Evolutionary conservation across 108 stramenopile species (phyloP).

Genomic region (Mediolabrus comicus): DNA sequence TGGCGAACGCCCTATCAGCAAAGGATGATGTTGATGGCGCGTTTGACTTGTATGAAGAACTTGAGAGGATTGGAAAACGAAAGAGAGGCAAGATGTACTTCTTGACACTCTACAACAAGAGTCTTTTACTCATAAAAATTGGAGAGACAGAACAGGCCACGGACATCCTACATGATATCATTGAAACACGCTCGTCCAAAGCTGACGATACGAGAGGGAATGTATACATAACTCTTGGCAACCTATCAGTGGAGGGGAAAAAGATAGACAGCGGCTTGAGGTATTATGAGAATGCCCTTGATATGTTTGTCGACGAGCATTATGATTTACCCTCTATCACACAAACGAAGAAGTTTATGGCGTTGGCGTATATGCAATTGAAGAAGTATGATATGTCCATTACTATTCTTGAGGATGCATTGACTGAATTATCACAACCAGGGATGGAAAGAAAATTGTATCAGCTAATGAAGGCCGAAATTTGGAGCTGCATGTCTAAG

Average conservation of each 20-base stretch:
- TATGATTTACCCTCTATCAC: slow-evolving; percentile 10
- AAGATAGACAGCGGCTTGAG: slow-evolving; percentile 11
- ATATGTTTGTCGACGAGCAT: slow-evolving; percentile 5
- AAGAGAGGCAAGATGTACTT: slow-evolving; percentile 22
- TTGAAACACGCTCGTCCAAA: slow-evolving; percentile 4
- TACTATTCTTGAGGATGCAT: slow-evolving; percentile 16
- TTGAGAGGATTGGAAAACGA: slow-evolving; percentile 4
- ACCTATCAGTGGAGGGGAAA: slow-evolving; percentile 13
- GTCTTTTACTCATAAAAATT: slow-evolving; percentile 16
- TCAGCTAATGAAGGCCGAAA: slow-evolving; percentile 19
- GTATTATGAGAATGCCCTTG: slow-evolving; percentile 26
- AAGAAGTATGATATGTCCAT: slow-evolving; percentile 29
- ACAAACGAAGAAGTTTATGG: slow-evolving; percentile 31
- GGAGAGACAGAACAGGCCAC: slow-evolving; percentile 28
- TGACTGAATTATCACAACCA: slow-evolving; percentile 29
- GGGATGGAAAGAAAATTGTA: slow-evolving; percentile 9
- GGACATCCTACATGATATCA: slow-evolving; percentile 22
- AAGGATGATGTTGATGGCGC: slow-evolving; percentile 20
- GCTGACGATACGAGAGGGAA: slow-evolving; percentile 31
- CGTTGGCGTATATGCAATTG: slow-evolving; percentile 11
- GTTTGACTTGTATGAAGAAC: slow-evolving; percentile 15
- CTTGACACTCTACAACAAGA: slow-evolving; percentile 36
- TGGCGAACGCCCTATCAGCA: slow-evolving; percentile 30
- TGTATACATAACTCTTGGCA: slow-evolving; percentile 19
- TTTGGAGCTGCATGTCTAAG: slow-evolving; percentile 31